Conservation (phyloP, 2,329 filamentous ascomycete genomes). For the Rutstroemia sp. region DNA sequence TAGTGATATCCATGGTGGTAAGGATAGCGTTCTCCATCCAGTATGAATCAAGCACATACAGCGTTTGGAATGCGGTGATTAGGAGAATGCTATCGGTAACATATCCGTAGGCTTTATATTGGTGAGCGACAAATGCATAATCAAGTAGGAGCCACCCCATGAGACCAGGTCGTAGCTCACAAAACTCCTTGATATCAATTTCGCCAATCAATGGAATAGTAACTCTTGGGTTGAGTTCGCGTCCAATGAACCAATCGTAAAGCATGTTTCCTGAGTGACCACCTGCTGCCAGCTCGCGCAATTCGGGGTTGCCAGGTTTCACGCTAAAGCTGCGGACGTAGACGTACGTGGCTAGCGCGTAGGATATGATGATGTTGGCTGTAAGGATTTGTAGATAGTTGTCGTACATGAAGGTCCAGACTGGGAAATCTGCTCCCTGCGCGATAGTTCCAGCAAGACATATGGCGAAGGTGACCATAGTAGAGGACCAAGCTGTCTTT, state of each 20-base stretch:
- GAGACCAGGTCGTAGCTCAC: conserved; percentile 86
- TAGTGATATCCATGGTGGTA: conserved; percentile 90
- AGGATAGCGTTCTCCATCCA: conserved; percentile 85
- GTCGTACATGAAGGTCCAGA: conserved; percentile 91
- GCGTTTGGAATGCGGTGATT: conserved; percentile 65
- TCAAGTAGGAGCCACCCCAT: conserved; percentile 84
- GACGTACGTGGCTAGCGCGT: conserved; percentile 64
- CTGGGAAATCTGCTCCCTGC: conserved; percentile 72
- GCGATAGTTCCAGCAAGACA: conserved; percentile 66
- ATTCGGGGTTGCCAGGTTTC: conserved; percentile 62
- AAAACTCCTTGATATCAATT: conserved; percentile 84
- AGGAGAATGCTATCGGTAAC: conserved; percentile 82
- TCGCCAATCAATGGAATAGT: conserved; percentile 72
- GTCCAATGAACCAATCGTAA: conserved; percentile 96
- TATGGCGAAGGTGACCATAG: conserved; percentile 62
- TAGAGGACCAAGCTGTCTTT: conserved; percentile 62
- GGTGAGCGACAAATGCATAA: conserved; percentile 75
- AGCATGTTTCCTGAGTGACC: conserved; percentile 77
- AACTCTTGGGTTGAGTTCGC: conserved; percentile 86
- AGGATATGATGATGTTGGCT: conserved; percentile 71
- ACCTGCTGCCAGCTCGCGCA: conserved; percentile 73
- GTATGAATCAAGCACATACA: conserved; percentile 79
- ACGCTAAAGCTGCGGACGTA: conserved; percentile 80
- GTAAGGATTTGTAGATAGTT: conserved; percentile 85
- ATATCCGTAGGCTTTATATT: conserved; percentile 77